Percentiles rank a stretch among this genome's conserved stretches.
Evolutionary conservation across 257 asterid genomes (phyloP).

Genomic region (Salvia miltiorrhiza): DNA sequence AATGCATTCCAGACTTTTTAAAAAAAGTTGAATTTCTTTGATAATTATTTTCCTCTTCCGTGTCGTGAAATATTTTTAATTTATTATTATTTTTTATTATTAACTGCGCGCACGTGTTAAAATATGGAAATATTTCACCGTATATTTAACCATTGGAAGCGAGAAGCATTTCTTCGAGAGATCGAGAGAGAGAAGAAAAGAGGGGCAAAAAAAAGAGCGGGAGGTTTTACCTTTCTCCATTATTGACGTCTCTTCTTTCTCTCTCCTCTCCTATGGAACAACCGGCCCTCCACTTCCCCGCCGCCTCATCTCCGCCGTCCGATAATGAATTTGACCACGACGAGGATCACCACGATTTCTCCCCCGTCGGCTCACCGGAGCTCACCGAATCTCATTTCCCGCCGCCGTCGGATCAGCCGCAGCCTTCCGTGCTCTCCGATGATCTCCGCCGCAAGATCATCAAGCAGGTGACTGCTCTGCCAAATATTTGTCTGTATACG

Average conservation of each 20-base stretch:
- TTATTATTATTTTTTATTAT: too few relatives aligned
- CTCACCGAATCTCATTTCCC: slow-evolving; percentile 34
- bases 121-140: background rate
- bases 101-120: too few relatives aligned
- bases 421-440: slow-evolving; percentile 39
- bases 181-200: slow-evolving; percentile 22
- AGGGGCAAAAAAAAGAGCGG: slow-evolving; percentile 32
- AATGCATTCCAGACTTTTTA: too few relatives aligned
- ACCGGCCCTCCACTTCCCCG: slow-evolving; percentile 34
- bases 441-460: slow-evolving; percentile 71
- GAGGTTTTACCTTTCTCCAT: slow-evolving; percentile 46
- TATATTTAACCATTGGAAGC: slow-evolving; percentile 18
- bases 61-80: too few relatives aligned
- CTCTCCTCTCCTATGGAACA: slow-evolving; percentile 58
- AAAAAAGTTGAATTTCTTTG: too few relatives aligned
- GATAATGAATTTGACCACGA: slow-evolving; percentile 44
- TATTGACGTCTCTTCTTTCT: slow-evolving; percentile 24
- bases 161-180: slow-evolving; percentile 25
- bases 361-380: slow-evolving; percentile 71
- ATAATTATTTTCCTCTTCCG: too few relatives aligned
- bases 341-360: slow-evolving; percentile 46
- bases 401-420: slow-evolving; percentile 40
- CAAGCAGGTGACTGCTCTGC: slow-evolving; percentile 76
- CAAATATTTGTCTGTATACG: background rate
- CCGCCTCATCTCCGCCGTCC: slow-evolving; percentile 43